Conservation (phyloP, 1,139 yeast species). For the Candida sp. region DNA sequence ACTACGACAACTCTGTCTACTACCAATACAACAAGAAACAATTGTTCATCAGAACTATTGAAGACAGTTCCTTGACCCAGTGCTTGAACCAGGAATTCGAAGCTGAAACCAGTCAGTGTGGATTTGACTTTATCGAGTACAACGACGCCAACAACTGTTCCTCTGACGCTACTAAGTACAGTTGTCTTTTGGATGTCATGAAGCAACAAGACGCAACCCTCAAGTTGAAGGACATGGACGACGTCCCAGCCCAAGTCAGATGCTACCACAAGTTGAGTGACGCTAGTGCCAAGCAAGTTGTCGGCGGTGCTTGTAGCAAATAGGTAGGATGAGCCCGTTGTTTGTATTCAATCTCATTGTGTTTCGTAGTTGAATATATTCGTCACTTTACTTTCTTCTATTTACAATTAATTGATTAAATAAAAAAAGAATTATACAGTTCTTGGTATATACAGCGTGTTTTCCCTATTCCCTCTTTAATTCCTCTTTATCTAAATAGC, state of each 20-base stretch:
- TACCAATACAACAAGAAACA: constrained; percentile 10
- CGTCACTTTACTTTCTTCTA: constrained; percentile 2
- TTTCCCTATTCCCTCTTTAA: background rate
- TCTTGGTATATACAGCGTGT: background rate
- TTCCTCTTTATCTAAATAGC: constrained; percentile 31
- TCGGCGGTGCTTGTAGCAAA: constrained; percentile 18
- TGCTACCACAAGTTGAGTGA: constrained; percentile 15
- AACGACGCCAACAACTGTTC: constrained; percentile 16
- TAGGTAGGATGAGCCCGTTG: background rate
- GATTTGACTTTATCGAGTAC: constrained; percentile 17
- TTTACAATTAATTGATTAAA: background rate
- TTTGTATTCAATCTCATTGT: no score
- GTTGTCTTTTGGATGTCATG: constrained; percentile 19
- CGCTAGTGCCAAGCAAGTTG: constrained; percentile 13
- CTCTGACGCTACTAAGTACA: constrained; percentile 15
- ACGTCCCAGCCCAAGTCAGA: constrained; percentile 20
- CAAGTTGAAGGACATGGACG: constrained; percentile 17
- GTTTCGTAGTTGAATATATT: background rate
- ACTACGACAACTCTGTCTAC: constrained; percentile 18
- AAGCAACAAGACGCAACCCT: constrained; percentile 18
- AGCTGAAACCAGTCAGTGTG: constrained; percentile 17
- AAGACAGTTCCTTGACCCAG: constrained; percentile 11
- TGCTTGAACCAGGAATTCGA: constrained; percentile 17
- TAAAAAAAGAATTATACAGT: background rate
- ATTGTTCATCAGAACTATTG: constrained; percentile 16